A percentile compares a stretch with the other conserved stretches of the same genome.
Evolutionary conservation across 768 basidiomycete species (phyloP).

Genomic region (Lenzites betulinus): DNA sequence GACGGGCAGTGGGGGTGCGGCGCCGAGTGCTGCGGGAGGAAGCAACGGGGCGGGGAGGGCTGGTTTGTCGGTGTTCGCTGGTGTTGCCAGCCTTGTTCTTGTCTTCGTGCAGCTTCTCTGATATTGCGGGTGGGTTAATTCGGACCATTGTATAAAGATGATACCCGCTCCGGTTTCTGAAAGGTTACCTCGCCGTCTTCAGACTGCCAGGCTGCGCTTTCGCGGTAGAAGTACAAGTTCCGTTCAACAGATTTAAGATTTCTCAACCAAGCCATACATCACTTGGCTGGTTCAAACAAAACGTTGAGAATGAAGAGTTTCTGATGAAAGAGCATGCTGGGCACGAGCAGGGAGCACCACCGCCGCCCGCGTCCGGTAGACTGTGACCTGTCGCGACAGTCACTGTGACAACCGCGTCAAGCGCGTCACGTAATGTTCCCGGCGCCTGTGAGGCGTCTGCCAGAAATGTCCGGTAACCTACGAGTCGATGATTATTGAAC

Average conservation of each 20-base stretch:
- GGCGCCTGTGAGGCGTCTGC: not conserved
- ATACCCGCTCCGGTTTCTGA: too few species aligned
- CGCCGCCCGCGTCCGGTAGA: too few species aligned
- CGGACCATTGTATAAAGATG: too few species aligned
- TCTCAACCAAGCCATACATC: too few species aligned
- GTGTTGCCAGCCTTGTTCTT: not conserved
- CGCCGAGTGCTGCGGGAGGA: not conserved
- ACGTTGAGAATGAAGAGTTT: too few species aligned
- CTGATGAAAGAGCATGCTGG: too few species aligned
- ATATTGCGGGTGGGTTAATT: not conserved
- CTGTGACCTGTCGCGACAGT: conserved; percentile 17
- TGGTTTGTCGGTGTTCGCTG: not conserved
- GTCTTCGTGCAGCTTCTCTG: not conserved
- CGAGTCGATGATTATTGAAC: too few species aligned
- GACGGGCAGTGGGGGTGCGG: not conserved
- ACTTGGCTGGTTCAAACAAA: too few species aligned
- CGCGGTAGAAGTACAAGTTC: too few species aligned
- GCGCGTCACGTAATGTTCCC: not conserved
- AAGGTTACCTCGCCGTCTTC: not conserved
- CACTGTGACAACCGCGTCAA: conserved; percentile 20
- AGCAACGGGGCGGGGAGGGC: not conserved
- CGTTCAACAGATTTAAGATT: too few species aligned
- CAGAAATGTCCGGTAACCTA: not conserved
- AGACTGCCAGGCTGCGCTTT: too few species aligned
- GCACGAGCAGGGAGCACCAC: too few species aligned